Base-by-base conservation (phyloP, 805 yeast genomes). In the Candida caryicola region DNA sequence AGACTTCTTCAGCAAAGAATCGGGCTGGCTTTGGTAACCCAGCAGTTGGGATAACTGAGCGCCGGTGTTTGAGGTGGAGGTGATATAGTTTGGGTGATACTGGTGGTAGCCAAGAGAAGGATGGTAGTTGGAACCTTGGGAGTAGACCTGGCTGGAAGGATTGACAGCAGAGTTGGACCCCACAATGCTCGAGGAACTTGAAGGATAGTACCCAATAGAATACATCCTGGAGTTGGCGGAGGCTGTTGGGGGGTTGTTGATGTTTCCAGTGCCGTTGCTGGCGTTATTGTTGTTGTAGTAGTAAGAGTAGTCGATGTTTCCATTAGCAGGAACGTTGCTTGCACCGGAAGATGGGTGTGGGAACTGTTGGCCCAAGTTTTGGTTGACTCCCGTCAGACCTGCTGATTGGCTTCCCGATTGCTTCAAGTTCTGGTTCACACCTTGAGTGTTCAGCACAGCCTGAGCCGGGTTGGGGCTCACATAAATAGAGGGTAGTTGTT, bases 401-500 rank as follows among this genome's bases (percentile, higher is more conserved):
- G 25, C 25, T 7, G 25, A 16, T 17, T 14, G 32, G 6, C 5
- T 14, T 8, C 8, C n/a, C 10, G 32, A 9, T 16, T 29, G 32
- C 17, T 29, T n/a, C 5, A 17, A 7, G 18, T 29, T n/a, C n/a
- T 29, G 32, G 32, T 16, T 29, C 12, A 29, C 19, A 8, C 7
- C 25, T 10, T 21, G 25, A 21, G 25, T 21, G 25, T 21, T 21
- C 25, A 10, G 25, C 9, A 7, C 25, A 7, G 25, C 9, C 10
- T 21, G 25, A 21, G 25, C 25, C 25, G 10, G 25, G 10, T 21
- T 21, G 25, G 25, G 25, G 25, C 25, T 21, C 9, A 40, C 29
- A 17, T 28, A 31, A 18, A 40, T 40, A 8, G 43, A 37, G 19
- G 43, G 43, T n/a, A 40, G 28, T 32, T 32, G 43, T 21, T 40